These are phyloP conservation scores for Pichia occidentalis DNA, from an alignment of 805 yeast genomes.

Conservation along the genomic window DNA sequence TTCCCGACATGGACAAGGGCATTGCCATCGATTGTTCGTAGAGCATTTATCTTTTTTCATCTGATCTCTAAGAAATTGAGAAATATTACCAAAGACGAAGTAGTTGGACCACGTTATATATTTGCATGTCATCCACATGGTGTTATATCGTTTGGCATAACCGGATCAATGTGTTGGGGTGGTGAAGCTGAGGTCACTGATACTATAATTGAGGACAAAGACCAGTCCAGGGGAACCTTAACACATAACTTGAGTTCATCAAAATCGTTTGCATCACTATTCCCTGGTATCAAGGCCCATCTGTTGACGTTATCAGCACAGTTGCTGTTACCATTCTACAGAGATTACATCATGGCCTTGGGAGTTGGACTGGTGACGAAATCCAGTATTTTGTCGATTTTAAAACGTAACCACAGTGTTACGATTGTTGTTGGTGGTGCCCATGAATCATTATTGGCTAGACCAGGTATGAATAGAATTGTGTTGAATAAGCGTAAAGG, in stretches of 20 bases:
- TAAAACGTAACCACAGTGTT: conserved; percentile 63
- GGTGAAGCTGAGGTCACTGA: conserved; percentile 1
- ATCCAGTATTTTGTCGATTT: conserved; percentile 57
- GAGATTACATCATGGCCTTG: conserved; percentile 75
- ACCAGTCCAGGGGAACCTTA: no score
- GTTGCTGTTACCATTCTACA: conserved; percentile 74
- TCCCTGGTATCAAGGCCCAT: conserved; percentile 81
- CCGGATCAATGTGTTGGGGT: conserved; percentile 45
- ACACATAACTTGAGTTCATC: conserved; percentile 8
- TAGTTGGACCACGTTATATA: conserved; percentile 68
- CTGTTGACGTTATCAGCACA: conserved; percentile 78
- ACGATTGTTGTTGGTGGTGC: conserved; percentile 96
- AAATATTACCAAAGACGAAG: conserved; percentile 22
- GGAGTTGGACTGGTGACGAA: conserved; percentile 85
- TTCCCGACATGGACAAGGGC: conserved; percentile 6
- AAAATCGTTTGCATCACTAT: conserved; percentile 41
- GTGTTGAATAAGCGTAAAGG: conserved; percentile 79
- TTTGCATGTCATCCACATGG: conserved; percentile 98
- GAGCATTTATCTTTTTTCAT: conserved; percentile 1
- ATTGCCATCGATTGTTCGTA: conserved; percentile 3
- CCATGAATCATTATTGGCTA: conserved; percentile 70
- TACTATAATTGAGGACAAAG: conserved; percentile 28
- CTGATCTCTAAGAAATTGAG: conserved; percentile 5
- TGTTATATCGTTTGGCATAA: conserved; percentile 83
- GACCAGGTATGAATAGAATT: conserved; percentile 57